Evolutionary conservation across 73 alveolate species (phyloP), one percentile per base, ranked within the genome.

Genomic region (Tetrahymena elliotti): DNA sequence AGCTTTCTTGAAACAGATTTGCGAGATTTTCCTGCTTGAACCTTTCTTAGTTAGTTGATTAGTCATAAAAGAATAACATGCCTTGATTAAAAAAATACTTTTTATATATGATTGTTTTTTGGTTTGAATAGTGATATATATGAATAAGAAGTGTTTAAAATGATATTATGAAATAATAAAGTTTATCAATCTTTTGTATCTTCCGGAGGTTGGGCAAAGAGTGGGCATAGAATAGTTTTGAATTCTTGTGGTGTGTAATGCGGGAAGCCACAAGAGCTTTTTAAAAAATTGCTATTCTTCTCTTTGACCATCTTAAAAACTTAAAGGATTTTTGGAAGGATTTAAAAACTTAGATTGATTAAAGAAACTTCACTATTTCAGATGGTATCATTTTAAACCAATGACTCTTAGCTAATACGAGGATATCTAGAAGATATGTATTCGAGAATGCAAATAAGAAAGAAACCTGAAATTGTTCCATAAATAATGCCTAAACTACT

Each of bases 11-110:
- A 68, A 68, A 68, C 88, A 68, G 88, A 68, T 68, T 68, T 68
- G 88, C 88, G 88, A 68, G 88, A 68, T 68, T 68, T 47, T 68
- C 88, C 88, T 68, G 88, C 88, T 68, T 68, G 88, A 68, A 68
- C 88, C 88, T 27, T n/a, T n/a, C n/a, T n/a, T 47, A 10, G 82
- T 47, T 22, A 68, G 88, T 53, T 53, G 84, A 68, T 68, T 68
- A 53, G 84, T 68, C 88, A 24, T 68, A 68, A 68, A 68, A 68
- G 88, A 68, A 68, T 68, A 68, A 68, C 88, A 68, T 68, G 88
- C 88, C 88, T 68, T 68, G 34, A 31, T 27, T 68, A 68, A 68
- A 68, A 68, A 68, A 68, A 68, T 68, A 68, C 88, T 68, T 68
- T 68, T 68, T 68, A 68, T 68, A 68, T 68, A 68, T 35, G 88